phyloP scores from a whole-genome alignment of 2,329 filamentous ascomycete genomes.

The Phaeomoniella chlamydospora region DNA sequence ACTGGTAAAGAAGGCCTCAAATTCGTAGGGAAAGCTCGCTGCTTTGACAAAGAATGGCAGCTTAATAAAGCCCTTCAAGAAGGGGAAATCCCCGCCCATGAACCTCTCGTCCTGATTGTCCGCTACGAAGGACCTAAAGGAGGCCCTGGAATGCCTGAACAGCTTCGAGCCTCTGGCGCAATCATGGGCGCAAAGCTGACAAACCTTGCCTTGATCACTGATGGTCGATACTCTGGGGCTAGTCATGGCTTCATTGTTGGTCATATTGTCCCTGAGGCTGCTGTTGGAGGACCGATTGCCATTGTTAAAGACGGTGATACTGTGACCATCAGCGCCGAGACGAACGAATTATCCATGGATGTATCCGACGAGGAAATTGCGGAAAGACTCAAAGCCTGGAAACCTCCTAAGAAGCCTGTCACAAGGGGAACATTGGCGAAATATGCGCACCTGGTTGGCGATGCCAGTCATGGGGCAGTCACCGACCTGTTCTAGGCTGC shows the following conservation, averaged over 20 bases:
- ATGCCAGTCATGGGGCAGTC: constrained; percentile 83
- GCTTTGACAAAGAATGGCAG: constrained; percentile 75
- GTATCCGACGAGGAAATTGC: constrained; percentile 51
- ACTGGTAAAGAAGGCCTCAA: constrained; percentile 82
- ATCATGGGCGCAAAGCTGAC: constrained; percentile 84
- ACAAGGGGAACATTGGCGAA: constrained; percentile 78
- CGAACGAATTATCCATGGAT: constrained; percentile 58
- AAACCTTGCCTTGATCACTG: constrained; percentile 83
- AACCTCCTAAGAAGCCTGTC: constrained; percentile 54
- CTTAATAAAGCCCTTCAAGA: constrained; percentile 60
- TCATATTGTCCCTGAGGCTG: constrained; percentile 83
- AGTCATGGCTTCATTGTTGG: constrained; percentile 89
- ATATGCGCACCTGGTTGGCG: constrained; percentile 74
- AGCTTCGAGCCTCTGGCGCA: constrained; percentile 73
- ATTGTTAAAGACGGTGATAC: constrained; percentile 66
- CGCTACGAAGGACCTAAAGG: constrained; percentile 90
- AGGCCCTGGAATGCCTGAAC: constrained; percentile 91
- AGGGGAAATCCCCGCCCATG: constrained; percentile 55
- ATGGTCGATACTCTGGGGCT: constrained; percentile 78
- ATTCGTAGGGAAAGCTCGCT: constrained; percentile 67
- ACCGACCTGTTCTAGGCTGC: constrained; percentile 70
- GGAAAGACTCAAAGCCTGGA: constrained; percentile 50
- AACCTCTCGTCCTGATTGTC: constrained; percentile 80
- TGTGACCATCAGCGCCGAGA: constrained; percentile 74
- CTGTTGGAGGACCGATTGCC: constrained; percentile 75